Percentiles rank a stretch among this genome's conserved stretches.
These are phyloP conservation scores for Rusavskia elegans DNA, from an alignment of 495 filamentous ascomycete genomes.

Conservation along the genomic window DNA sequence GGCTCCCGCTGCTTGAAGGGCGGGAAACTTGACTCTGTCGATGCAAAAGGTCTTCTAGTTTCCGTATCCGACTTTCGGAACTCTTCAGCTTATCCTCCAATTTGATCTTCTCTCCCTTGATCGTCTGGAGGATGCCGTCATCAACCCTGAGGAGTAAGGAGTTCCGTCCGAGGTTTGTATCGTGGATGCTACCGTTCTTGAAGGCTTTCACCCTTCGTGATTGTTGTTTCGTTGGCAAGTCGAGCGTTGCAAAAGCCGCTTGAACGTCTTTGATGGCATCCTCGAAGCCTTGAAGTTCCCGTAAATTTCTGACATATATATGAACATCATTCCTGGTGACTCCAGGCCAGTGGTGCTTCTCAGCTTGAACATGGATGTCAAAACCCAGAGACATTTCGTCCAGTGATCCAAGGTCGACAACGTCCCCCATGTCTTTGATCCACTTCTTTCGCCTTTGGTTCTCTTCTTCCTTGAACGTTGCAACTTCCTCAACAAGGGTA, in stretches of 20 bases:
- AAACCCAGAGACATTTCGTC: conserved; percentile 56
- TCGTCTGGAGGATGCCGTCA: conserved; percentile 50
- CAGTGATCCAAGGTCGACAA: conserved; percentile 35
- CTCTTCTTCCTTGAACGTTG: conserved; percentile 79
- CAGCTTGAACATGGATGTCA: conserved; percentile 71
- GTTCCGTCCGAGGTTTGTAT: conserved; percentile 59
- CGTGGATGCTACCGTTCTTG: conserved; percentile 90
- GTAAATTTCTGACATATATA: conserved; percentile 35
- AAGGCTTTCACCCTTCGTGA: conserved; percentile 75
- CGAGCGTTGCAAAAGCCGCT: conserved; percentile 44
- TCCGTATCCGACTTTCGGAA: conserved; percentile 79
- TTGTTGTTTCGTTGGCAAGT: conserved; percentile 56
- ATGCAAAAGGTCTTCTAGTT: conserved; percentile 86
- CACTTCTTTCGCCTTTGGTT: conserved; percentile 75
- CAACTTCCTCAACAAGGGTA: conserved; percentile 79
- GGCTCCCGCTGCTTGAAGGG: conserved; percentile 39
- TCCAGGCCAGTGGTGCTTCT: conserved; percentile 63
- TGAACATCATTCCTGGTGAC: conserved; percentile 40
- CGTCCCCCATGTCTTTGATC: conserved; percentile 57
- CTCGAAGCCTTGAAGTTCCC: conserved; percentile 24
- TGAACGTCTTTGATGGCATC: conserved; percentile 43
- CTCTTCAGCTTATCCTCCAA: conserved; percentile 69
- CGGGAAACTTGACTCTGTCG: conserved; percentile 60
- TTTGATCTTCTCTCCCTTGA: conserved; percentile 66
- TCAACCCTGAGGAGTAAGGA: conserved; percentile 70